phyloP scores from a whole-genome alignment of 495 filamentous ascomycete species.

The Margaritispora aquatica region DNA sequence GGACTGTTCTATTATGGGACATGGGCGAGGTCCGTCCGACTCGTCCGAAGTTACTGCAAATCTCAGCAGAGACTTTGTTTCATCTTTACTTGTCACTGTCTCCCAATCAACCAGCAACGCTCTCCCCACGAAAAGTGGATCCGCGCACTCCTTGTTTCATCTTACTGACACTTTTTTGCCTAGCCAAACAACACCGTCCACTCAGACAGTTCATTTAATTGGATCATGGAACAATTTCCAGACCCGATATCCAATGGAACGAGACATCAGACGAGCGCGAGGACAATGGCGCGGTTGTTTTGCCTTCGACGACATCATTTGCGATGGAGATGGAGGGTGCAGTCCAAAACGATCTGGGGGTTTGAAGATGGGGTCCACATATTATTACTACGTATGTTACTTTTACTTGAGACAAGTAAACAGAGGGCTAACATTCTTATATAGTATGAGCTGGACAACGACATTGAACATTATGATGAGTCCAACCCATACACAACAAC shows the following conservation, averaged over 20 bases:
- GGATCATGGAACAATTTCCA: slow-evolving; percentile 94
- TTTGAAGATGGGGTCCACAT: slow-evolving; percentile 85
- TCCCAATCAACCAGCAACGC: slow-evolving; percentile 7
- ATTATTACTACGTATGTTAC: slow-evolving; percentile 83
- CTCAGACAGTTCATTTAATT: slow-evolving; percentile 68
- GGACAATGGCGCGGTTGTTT: slow-evolving; percentile 82
- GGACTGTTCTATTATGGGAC: background rate
- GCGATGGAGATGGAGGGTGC: slow-evolving; percentile 59
- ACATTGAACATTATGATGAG: slow-evolving; percentile 66
- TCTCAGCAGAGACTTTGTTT: slow-evolving; percentile 2
- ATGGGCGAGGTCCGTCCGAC: background rate
- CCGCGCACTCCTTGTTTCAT: slow-evolving; percentile 15
- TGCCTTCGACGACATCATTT: slow-evolving; percentile 75
- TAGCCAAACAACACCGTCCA: slow-evolving; percentile 60
- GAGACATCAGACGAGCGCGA: slow-evolving; percentile 60
- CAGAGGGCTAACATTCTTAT: slow-evolving; percentile 9
- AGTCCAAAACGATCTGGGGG: slow-evolving; percentile 62
- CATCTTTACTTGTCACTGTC: slow-evolving; percentile 8
- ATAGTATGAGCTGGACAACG: slow-evolving; percentile 74
- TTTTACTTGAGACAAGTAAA: slow-evolving; percentile 22
- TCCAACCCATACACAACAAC: slow-evolving; percentile 61
- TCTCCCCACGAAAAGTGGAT: background rate
- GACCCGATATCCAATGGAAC: slow-evolving; percentile 68
- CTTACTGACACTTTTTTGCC: slow-evolving; percentile 22
- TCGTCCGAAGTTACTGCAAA: slow-evolving; percentile 9